phyloP scores from a whole-genome alignment of 768 basidiomycete species.

The Lactarius psammicola region DNA sequence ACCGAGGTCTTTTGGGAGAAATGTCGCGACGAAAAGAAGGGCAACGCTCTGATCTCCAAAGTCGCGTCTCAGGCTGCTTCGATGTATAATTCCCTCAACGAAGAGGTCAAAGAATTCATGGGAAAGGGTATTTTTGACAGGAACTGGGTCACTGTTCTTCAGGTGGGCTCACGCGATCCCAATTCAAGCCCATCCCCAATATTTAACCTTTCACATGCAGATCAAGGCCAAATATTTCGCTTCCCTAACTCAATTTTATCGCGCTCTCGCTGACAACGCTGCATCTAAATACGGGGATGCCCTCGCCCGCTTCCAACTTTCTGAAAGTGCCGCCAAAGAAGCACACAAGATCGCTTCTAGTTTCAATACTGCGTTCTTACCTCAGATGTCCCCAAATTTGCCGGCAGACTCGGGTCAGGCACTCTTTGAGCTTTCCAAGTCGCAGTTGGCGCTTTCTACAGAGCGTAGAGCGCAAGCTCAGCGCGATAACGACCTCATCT shows the following conservation, averaged over 20 bases:
- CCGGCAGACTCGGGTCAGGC: constrained; percentile 83
- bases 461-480: constrained; percentile 74
- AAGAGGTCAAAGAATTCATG: constrained; percentile 96
- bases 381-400: constrained; percentile 74
- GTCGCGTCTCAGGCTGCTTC: constrained; percentile 78
- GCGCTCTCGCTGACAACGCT: constrained; percentile 72
- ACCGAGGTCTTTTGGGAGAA: constrained; percentile 97
- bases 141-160: constrained; percentile 87
- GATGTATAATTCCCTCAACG: constrained; percentile 78
- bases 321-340: constrained; percentile 82
- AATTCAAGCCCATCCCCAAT: constrained; percentile 4
- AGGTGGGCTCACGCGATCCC: constrained; percentile 45
- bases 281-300: constrained; percentile 84
- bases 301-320: constrained; percentile 72
- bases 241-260: constrained; percentile 85
- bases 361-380: constrained; percentile 69
- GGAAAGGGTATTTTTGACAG: constrained; percentile 94
- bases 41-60: constrained; percentile 72
- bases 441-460: constrained; percentile 70
- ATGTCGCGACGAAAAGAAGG: constrained; percentile 89
- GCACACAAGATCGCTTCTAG: constrained; percentile 64
- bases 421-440: constrained; percentile 79
- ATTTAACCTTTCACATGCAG: constrained; percentile 40
- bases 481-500: constrained; percentile 95
- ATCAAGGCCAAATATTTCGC: constrained; percentile 90